A percentile compares a stretch with the other conserved stretches of the same genome.
phyloP scores from a whole-genome alignment of 1,284 basidiomycete genomes.

The Tylopilus orsonianus region DNA sequence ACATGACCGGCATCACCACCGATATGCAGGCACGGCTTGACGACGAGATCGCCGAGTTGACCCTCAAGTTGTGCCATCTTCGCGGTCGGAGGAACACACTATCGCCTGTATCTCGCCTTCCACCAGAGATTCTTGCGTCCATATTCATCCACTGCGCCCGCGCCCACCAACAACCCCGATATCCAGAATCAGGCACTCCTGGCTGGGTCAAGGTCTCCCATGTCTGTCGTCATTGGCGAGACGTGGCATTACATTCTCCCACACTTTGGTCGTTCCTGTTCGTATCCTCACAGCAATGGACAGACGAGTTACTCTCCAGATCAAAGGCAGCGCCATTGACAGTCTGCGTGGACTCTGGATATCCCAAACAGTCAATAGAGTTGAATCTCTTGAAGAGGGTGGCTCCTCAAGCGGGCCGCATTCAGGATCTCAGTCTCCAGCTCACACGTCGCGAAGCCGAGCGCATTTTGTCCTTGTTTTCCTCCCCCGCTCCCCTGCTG shows the following conservation, averaged over 20 bases:
- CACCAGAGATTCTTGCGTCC: constrained; percentile 30
- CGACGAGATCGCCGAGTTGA: constrained; percentile 32
- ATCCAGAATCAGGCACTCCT: constrained; percentile 2
- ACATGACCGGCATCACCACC: not conserved
- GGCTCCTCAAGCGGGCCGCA: constrained; percentile 21
- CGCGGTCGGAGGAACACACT: constrained; percentile 34
- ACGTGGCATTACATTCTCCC: constrained; percentile 34
- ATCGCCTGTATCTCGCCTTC: constrained; percentile 33
- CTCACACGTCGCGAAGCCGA: constrained; percentile 11
- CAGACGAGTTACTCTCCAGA: constrained; percentile 36
- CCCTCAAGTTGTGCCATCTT: constrained; percentile 30
- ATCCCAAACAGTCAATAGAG: constrained; percentile 13
- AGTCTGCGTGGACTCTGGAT: constrained; percentile 24
- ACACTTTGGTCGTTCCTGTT: constrained; percentile 37
- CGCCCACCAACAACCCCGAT: not conserved
- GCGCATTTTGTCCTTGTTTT: constrained; percentile 16
- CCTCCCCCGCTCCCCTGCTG: constrained; percentile 20
- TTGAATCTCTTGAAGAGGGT: constrained; percentile 23
- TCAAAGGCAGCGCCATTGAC: constrained; percentile 37
- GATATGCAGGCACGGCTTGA: constrained; percentile 30
- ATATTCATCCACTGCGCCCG: constrained; percentile 26
- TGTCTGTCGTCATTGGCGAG: constrained; percentile 40
- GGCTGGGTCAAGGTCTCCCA: constrained; percentile 31
- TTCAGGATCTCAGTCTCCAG: constrained; percentile 21
- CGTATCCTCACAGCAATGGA: constrained; percentile 30